A percentile compares a stretch with the other conserved stretches of the same genome.
phyloP scores from a whole-genome alignment of 2,329 filamentous ascomycete genomes.

The Escovopsis sp. region DNA sequence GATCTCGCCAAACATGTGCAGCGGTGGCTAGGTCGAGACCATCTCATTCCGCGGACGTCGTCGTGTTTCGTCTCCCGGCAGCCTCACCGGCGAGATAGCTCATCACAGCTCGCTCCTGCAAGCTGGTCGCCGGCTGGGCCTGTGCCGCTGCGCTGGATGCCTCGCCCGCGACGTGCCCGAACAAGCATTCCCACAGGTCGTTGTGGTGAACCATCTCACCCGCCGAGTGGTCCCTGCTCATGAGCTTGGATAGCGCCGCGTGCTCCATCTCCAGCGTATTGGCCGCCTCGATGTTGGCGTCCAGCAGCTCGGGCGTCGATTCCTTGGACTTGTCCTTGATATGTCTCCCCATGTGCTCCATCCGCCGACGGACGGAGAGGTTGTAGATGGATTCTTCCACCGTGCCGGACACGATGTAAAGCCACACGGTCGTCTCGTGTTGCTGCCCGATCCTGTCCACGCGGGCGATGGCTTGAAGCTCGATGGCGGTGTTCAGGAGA shows the following conservation, averaged over 20 bases:
- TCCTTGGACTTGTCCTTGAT: constrained; percentile 25
- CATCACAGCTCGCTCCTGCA: constrained; percentile 21
- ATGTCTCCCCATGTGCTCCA: constrained; percentile 52
- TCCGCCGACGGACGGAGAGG: constrained; percentile 61
- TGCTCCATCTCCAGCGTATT: constrained; percentile 74
- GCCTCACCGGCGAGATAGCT: constrained; percentile 31
- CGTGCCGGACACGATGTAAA: constrained; percentile 81
- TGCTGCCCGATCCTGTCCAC: constrained; percentile 90
- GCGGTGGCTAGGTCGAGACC: too few relatives aligned
- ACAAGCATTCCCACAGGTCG: constrained; percentile 82
- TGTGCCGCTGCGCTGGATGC: constrained; percentile 4
- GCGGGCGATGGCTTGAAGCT: constrained; percentile 86
- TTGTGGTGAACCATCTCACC: constrained; percentile 67
- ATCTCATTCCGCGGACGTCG: too few relatives aligned
- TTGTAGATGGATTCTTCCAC: constrained; percentile 89
- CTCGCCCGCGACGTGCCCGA: constrained; percentile 40
- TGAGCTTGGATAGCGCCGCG: constrained; percentile 51
- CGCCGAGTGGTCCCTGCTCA: constrained; percentile 52
- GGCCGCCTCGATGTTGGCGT: constrained; percentile 58
- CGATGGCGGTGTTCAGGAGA: constrained; percentile 80
- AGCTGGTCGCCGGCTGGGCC: constrained; percentile 10
- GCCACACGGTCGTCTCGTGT: constrained; percentile 81
- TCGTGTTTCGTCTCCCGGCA: constrained; percentile 18
- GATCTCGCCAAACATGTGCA: too few relatives aligned
- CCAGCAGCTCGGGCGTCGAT: constrained; percentile 31